Conservation (phyloP, 352 stramenopile species). For the Pythium aristosporum region DNA sequence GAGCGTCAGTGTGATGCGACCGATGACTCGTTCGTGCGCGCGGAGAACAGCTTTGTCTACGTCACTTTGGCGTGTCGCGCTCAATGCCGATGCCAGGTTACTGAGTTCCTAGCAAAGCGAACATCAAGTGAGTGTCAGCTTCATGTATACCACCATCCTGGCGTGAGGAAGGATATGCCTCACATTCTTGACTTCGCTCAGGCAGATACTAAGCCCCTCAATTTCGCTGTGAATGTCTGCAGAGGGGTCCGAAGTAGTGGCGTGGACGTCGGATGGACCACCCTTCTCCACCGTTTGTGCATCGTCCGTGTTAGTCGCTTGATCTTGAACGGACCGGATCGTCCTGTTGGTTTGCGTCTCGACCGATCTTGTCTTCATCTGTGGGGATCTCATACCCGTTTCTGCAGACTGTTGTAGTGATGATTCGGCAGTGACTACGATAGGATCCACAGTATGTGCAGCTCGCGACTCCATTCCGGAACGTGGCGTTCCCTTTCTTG, state of each 20-base stretch:
- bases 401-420: background rate
- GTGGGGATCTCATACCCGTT: background rate
- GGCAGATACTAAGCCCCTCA: slow-evolving; percentile 5
- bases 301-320: slow-evolving; percentile 16
- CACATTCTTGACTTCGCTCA: slow-evolving; percentile 11
- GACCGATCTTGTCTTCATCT: background rate
- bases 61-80: slow-evolving; percentile 1
- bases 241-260: background rate
- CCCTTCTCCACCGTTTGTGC: background rate
- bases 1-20: slow-evolving; percentile 1
- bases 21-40: slow-evolving; percentile 4
- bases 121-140: background rate
- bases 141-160: background rate
- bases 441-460: background rate
- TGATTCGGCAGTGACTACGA: background rate
- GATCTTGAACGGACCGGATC: slow-evolving; percentile 8
- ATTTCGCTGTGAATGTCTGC: background rate
- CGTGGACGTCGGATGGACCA: background rate
- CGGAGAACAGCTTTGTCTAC: slow-evolving; percentile 7
- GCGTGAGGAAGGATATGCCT: background rate
- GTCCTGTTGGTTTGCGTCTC: slow-evolving; percentile 12
- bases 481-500: slow-evolving; percentile 9
- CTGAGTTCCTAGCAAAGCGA: slow-evolving; percentile 2
- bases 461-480: background rate
- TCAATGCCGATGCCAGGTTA: slow-evolving; percentile 8